These are phyloP conservation scores for Grigorovia jiainica DNA, from an alignment of 805 yeast species.

Conservation along the genomic window DNA sequence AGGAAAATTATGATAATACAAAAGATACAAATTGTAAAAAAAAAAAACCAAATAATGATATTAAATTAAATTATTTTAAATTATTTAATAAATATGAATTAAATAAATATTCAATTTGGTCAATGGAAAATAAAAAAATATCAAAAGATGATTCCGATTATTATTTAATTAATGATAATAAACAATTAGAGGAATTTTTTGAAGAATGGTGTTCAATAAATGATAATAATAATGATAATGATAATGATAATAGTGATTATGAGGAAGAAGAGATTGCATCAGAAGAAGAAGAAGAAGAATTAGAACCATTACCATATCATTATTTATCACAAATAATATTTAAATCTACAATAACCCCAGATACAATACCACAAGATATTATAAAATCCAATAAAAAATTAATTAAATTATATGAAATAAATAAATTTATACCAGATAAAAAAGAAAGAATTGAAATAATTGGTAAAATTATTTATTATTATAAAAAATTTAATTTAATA, in stretches of 20 bases:
- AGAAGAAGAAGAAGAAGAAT: slow-evolving; percentile 9
- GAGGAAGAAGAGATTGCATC: slow-evolving; percentile 6
- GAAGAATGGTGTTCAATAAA: slow-evolving; percentile 36
- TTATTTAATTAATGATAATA: slow-evolving; percentile 27
- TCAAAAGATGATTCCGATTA: slow-evolving; percentile 37
- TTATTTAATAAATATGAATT: slow-evolving; percentile 29
- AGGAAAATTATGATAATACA: no score
- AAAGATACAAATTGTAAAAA: no score
- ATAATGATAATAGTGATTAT: neutral
- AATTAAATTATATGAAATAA: slow-evolving; percentile 19
- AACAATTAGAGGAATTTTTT: slow-evolving; percentile 32
- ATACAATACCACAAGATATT: slow-evolving; percentile 21
- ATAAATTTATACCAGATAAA: slow-evolving; percentile 13
- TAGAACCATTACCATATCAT: slow-evolving; percentile 25
- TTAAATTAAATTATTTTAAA: slow-evolving; percentile 19
- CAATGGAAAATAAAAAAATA: slow-evolving; percentile 33
- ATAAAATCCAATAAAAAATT: slow-evolving; percentile 14
- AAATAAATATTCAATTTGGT: slow-evolving; percentile 43
- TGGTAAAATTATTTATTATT: slow-evolving; percentile 21
- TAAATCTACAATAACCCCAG: slow-evolving; percentile 13
- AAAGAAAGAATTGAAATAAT: slow-evolving; percentile 18
- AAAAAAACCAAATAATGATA: no score
- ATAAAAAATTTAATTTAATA: slow-evolving; percentile 15
- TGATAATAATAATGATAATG: slow-evolving; percentile 8
- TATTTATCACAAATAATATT: slow-evolving; percentile 26